phyloP scores from a whole-genome alignment of 345 rosid genomes.

The Trapa bicornis region DNA sequence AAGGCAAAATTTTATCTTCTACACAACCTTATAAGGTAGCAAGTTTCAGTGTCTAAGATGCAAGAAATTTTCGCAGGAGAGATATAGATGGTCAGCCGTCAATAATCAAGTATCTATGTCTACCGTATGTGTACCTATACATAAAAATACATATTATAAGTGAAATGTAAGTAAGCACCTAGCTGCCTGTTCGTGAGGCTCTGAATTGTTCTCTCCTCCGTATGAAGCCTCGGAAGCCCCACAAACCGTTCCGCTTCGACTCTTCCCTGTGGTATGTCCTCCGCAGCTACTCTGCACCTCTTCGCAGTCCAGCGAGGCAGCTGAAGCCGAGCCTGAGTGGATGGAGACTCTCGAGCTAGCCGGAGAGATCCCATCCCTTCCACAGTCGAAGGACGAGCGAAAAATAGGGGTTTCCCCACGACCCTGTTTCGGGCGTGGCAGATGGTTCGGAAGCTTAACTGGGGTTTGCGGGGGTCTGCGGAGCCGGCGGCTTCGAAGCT shows the following conservation, averaged over 20 bases:
- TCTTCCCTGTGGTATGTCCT: neutral
- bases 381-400: neutral
- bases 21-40: neutral
- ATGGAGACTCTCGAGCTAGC: constrained; percentile 11
- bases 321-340: constrained; percentile 4
- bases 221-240: constrained; percentile 15
- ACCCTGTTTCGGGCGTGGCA: neutral
- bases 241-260: constrained; percentile 1
- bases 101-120: neutral
- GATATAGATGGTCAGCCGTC: neutral
- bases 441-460: neutral
- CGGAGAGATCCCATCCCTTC: neutral
- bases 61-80: neutral
- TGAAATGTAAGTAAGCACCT: constrained; percentile 16
- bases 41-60: neutral
- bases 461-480: constrained; percentile 35
- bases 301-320: constrained; percentile 9
- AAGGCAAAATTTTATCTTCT: neutral
- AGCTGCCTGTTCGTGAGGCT: constrained; percentile 11
- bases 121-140: neutral
- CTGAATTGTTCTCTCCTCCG: too few relatives aligned
- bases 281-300: constrained; percentile 9
- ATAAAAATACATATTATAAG: too few relatives aligned
- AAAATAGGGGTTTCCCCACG: neutral
- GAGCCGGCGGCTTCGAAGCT: constrained; percentile 89